These are phyloP conservation scores for Acacia confusa DNA, from an alignment of 306 rosid species.

Conservation along the genomic window DNA sequence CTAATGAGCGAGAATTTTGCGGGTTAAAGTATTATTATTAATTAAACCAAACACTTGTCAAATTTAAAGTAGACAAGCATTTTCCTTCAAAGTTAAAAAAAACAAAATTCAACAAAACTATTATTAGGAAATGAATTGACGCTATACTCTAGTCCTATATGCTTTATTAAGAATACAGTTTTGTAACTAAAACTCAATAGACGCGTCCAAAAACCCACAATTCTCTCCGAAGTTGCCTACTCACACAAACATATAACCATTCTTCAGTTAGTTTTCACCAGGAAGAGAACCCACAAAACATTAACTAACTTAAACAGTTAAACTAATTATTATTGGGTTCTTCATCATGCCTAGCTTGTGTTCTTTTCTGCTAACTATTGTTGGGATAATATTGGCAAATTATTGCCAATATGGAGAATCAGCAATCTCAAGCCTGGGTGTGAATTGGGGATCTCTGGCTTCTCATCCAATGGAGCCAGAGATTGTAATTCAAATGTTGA, in stretches of 20 bases:
- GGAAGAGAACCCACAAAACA: not conserved
- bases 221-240: not conserved
- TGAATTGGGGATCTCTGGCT: constrained; percentile 74
- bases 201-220: not conserved
- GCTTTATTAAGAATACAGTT: constrained; percentile 26
- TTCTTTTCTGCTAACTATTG: not conserved
- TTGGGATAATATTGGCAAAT: not conserved
- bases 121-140: not conserved
- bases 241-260: not conserved
- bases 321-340: not conserved
- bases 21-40: not conserved
- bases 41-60: not conserved
- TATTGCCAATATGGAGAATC: not conserved
- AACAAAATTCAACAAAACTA: not conserved
- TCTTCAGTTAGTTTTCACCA: not conserved
- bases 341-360: not conserved
- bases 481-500: constrained; percentile 55
- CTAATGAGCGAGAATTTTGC: too few relatives aligned
- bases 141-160: not conserved
- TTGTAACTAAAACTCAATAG: not conserved
- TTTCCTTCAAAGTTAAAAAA: too few relatives aligned
- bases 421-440: constrained; percentile 41
- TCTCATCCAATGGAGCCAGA: constrained; percentile 54
- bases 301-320: not conserved
- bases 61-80: not conserved